These are phyloP conservation scores for Verticillium nubilum DNA, from an alignment of 2,329 filamentous ascomycete species.

Conservation along the genomic window DNA sequence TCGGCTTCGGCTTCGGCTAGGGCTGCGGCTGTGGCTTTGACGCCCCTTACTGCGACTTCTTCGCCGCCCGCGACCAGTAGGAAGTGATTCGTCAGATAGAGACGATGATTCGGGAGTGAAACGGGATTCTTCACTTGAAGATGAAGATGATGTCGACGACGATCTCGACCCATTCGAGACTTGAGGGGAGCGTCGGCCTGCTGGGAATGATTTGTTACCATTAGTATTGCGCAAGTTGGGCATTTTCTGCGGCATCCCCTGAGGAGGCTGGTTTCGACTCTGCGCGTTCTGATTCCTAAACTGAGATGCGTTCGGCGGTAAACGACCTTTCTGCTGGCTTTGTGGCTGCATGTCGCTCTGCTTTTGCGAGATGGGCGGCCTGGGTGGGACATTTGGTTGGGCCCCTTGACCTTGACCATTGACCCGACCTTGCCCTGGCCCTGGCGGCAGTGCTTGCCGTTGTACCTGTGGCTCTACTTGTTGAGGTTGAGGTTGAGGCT, in stretches of 20 bases:
- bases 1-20: constrained; percentile 5
- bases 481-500: constrained; percentile 3
- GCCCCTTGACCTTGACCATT: neutral
- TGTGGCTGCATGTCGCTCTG: neutral
- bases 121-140: constrained; percentile 2
- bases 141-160: neutral
- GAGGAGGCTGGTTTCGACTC: neutral
- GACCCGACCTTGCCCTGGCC: neutral
- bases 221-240: neutral
- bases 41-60: constrained; percentile 4
- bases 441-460: neutral
- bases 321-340: neutral
- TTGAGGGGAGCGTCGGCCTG: neutral
- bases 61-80: constrained; percentile 3
- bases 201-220: neutral
- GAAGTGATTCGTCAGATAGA: constrained; percentile 7
- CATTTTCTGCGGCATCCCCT: neutral
- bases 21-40: constrained; percentile 8
- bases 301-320: neutral
- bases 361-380: neutral
- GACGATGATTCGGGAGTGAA: constrained; percentile 14
- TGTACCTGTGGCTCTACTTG: neutral
- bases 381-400: constrained; percentile 1
- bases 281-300: neutral
- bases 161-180: neutral